Percentiles rank a stretch among this genome's conserved stretches.
These are phyloP conservation scores for Dalbergia cultrata DNA, from an alignment of 306 rosid genomes.

Conservation along the genomic window DNA sequence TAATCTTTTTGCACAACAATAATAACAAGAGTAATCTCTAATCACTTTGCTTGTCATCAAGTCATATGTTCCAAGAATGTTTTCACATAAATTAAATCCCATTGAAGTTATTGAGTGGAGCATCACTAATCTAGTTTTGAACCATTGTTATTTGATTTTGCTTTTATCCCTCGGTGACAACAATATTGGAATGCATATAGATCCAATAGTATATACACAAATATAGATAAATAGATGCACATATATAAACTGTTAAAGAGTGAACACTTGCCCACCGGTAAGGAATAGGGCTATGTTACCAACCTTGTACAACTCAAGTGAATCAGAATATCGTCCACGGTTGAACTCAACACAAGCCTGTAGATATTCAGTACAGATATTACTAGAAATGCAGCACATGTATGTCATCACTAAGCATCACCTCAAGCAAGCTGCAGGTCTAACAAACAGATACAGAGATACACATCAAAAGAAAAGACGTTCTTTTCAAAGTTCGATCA, in stretches of 20 bases:
- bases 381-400: conserved; percentile 41
- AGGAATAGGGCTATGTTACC: conserved; percentile 50
- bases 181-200: conserved; percentile 2
- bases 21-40: conserved; percentile 30
- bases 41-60: conserved; percentile 22
- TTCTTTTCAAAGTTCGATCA: conserved; percentile 9
- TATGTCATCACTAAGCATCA: conserved; percentile 34
- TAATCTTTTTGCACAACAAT: conserved; percentile 20
- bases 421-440: conserved; percentile 37
- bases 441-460: neutral
- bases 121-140: conserved; percentile 23
- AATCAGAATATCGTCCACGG: conserved; percentile 88
- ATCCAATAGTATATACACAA: conserved; percentile 20
- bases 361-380: conserved; percentile 50
- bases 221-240: conserved; percentile 34
- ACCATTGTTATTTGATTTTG: neutral
- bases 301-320: conserved; percentile 96
- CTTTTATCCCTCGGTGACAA: neutral
- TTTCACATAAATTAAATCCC: conserved; percentile 32
- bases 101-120: conserved; percentile 6
- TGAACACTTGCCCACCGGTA: conserved; percentile 37
- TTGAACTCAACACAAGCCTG: conserved; percentile 99
- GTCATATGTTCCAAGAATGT: conserved; percentile 20
- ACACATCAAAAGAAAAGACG: conserved; percentile 13
- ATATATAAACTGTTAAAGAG: conserved; percentile 34